Base-by-base conservation (phyloP, 768 basidiomycete genomes). In the Tubosaeta brunneosetosa region DNA sequence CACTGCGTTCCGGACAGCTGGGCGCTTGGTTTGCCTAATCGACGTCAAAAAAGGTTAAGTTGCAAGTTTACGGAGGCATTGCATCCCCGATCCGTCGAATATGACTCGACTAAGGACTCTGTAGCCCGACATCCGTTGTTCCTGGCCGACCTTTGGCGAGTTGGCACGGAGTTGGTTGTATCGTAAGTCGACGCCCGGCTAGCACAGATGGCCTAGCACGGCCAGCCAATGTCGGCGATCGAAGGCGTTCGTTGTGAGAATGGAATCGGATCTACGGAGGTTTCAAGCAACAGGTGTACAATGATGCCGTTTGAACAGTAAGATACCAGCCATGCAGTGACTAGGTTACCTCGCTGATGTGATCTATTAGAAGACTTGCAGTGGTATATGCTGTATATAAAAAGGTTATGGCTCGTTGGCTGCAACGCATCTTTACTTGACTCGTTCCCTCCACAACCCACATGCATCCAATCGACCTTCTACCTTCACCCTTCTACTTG, bases 401-500 rank as follows among this genome's bases (percentile, higher is more conserved):
- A 68, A 69, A 56, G 55, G 22, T 32, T 9, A 43, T 22, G 42
- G 26, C 32, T 46, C 54, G 12, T 31, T 22, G 14, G 36, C 22
- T 36, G 10, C n/a, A 16, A 40, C 43, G 53, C 26, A 31, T 52
- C 44, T 45, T 61, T 57, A 52, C 44, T 44, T 42, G 38, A 47
- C n/a, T 50, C 47, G 2, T 26, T 27, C 44, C 25, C 49, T 48
- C 46, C 40, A 47, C 56, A 40, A 52, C 48, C 51, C 33, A 41
- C 53, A 69, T 69, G 67, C 57, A 60, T 51, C 58, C 61, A 10
- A 50, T 67, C 33, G 64, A 74, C 58, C 61, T 83, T 52, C 71
- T 85, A 55, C 80, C 80, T 26, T 79, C 79, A 1, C 81, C 82
- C 25, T 71, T 77, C 42, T 73, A 78, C 19, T 69, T 84, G 52